Conservation (phyloP, 495 filamentous ascomycete genomes). For the Penicillium pancosmium region DNA sequence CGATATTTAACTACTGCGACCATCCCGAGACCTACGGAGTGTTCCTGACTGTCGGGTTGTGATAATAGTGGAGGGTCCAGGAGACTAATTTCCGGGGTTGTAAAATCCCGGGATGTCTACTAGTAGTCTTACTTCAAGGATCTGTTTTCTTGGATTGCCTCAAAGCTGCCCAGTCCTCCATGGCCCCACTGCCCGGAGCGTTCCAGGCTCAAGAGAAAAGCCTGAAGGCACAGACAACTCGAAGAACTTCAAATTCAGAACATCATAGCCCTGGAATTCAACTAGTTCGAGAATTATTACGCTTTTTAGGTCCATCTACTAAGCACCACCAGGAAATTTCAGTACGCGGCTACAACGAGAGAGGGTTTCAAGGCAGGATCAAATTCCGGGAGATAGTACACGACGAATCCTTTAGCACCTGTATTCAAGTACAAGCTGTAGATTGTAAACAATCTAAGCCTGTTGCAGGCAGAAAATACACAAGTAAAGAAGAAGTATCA, state of each 20-base stretch:
- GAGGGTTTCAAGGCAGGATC: background rate
- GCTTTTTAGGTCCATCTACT: no score
- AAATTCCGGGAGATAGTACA: constrained; percentile 3
- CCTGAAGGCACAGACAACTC: background rate
- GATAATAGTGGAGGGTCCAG: background rate
- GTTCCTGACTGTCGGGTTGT: background rate
- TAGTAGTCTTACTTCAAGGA: background rate
- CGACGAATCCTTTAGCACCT: background rate
- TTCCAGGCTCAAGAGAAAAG: background rate
- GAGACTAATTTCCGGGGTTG: background rate
- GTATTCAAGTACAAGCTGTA: background rate
- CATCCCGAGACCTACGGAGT: background rate
- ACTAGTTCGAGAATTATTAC: no score
- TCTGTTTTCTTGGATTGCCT: background rate
- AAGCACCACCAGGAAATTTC: no score
- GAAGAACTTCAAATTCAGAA: background rate
- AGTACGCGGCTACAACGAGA: background rate
- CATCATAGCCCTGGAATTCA: no score
- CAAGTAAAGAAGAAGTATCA: constrained; percentile 14
- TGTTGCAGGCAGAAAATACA: constrained; percentile 8
- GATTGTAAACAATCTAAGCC: background rate
- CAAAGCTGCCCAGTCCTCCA: background rate
- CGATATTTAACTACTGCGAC: background rate
- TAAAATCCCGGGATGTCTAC: background rate
- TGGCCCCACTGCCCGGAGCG: background rate